Evolutionary conservation across 139 green algal species (phyloP).

Genomic region (Medakamo hakoo): DNA sequence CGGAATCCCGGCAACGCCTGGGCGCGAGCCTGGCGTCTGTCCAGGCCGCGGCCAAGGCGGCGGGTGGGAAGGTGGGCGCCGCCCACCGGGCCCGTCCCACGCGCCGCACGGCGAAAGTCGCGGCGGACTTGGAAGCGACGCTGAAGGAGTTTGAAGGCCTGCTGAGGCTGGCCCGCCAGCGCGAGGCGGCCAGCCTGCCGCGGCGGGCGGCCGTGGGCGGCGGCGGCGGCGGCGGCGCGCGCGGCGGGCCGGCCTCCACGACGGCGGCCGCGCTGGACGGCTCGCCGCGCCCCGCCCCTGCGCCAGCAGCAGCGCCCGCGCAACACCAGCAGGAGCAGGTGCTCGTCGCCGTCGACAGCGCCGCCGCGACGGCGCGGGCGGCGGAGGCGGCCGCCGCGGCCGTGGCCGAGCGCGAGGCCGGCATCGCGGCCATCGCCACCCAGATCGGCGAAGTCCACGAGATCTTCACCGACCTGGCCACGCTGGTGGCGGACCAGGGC

Average conservation of each 20-base stretch:
- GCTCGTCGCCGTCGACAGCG: conserved; percentile 23
- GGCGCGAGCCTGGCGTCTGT: neutral
- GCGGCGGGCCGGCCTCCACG: neutral
- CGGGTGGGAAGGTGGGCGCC: conserved; percentile 8
- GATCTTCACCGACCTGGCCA: conserved; percentile 58
- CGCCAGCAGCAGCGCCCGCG: conserved; percentile 5
- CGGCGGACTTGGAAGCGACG: conserved; percentile 26
- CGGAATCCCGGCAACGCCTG: conserved; percentile 32
- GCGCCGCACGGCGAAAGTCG: conserved; percentile 21
- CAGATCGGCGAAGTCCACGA: conserved; percentile 44
- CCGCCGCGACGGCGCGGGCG: no score
- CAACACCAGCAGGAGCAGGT: conserved; percentile 25
- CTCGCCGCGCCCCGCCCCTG: neutral
- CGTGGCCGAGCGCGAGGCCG: conserved; percentile 69
- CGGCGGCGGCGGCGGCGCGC: conserved; percentile 7
- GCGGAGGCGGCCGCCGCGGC: conserved; percentile 61
- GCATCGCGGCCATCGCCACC: conserved; percentile 36
- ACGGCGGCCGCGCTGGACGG: neutral
- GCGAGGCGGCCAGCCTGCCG: conserved; percentile 46
- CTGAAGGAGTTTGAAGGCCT: conserved; percentile 45
- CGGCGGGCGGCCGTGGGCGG: conserved; percentile 7
- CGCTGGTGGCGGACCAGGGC: conserved; percentile 75
- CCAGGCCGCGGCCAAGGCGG: conserved; percentile 10
- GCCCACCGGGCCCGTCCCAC: conserved; percentile 13
- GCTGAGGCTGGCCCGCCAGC: conserved; percentile 32